Evolutionary conservation across 495 filamentous ascomycete species (phyloP), one percentile per base, ranked within the genome.

Genomic region (Ascodesmis nigricans): DNA sequence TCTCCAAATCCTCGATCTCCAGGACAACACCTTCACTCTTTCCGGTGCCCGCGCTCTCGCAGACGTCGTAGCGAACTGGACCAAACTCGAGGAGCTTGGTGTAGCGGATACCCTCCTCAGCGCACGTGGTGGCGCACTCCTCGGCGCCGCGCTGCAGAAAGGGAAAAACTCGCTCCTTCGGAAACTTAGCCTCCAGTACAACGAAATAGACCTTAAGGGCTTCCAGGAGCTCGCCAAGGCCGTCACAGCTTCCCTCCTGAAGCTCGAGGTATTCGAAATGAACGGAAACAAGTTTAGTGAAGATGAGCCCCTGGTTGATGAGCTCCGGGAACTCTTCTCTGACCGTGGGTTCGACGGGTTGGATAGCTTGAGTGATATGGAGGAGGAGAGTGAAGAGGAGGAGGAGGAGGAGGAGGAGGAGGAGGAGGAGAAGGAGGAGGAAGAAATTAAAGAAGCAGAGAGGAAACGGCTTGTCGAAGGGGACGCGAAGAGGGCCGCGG

Each of bases 201-300:
- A 93, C 61, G 87, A 97, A 38, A 82, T 97, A 46, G 77, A 74
- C 29, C 56, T 71, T 0, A 62, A 66, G 37, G 73, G 74, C 23
- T 55, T 92, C 24, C 69, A 75, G 52, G 65, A 62, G 3, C 58
- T 97, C 31, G 61, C 70, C 14, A 58, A 65, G 19, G 73, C 73
- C 1, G 63, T 67, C 9, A 66, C 70, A 51, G 59, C 61, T 10
- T 59, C 61, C 5, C 28, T 52, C n/a, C 48, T 44, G 8, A 34
- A 36, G 19, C 39, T 52, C 29, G 35, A 52, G 47, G 75, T 15
- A 60, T 60, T 93, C n/a, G 87, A 97, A 53, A 59, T 97, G 40
- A 95, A 97, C 53, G 87, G 87, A 24, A 97, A 97, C 60, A 83
- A 77, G 46, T 92, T 97, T 45, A 61, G 62, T 5, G 83, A 92